A percentile compares a stretch with the other conserved stretches of the same genome.
Evolutionary conservation across 2,329 filamentous ascomycete genomes (phyloP).

Genomic region (Ascochyta koolunga): DNA sequence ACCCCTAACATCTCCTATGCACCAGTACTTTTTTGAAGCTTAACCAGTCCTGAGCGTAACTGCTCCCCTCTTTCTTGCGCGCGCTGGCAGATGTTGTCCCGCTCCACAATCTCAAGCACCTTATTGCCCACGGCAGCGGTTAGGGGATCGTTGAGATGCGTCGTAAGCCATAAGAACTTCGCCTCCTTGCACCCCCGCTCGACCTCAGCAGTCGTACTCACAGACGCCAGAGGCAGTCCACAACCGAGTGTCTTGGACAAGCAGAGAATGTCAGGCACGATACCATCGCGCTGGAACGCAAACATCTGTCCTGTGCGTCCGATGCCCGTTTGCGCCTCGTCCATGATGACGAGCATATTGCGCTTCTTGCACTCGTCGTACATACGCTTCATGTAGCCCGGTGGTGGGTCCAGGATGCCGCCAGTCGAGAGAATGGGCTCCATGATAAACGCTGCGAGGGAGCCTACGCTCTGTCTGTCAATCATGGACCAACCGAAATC

Average conservation of each 20-base stretch:
- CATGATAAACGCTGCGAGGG: constrained; percentile 67
- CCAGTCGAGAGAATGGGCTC: constrained; percentile 66
- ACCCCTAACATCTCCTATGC: constrained; percentile 41
- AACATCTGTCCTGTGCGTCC: constrained; percentile 57
- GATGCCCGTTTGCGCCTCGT: constrained; percentile 48
- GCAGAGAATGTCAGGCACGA: constrained; percentile 48
- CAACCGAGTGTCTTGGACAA: constrained; percentile 39
- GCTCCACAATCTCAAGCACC: constrained; percentile 38
- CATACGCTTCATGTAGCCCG: constrained; percentile 64
- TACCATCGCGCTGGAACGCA: constrained; percentile 50
- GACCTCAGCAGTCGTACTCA: constrained; percentile 31
- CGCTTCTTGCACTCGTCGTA: constrained; percentile 50
- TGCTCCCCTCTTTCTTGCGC: constrained; percentile 24
- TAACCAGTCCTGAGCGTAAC: constrained; percentile 26
- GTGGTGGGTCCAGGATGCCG: constrained; percentile 65
- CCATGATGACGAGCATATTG: constrained; percentile 46
- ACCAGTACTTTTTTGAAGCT: constrained; percentile 31
- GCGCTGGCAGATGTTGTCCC: constrained; percentile 28
- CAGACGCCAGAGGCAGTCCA: constrained; percentile 36
- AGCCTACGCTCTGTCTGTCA: constrained; percentile 65
- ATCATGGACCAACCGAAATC: constrained; percentile 67
- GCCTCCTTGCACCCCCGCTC: constrained; percentile 24
- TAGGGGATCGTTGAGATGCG: constrained; percentile 40
- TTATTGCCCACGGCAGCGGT: constrained; percentile 37
- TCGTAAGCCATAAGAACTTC: constrained; percentile 37